phyloP scores from a whole-genome alignment of 768 basidiomycete species.

The Paxillus rubicundulus region DNA sequence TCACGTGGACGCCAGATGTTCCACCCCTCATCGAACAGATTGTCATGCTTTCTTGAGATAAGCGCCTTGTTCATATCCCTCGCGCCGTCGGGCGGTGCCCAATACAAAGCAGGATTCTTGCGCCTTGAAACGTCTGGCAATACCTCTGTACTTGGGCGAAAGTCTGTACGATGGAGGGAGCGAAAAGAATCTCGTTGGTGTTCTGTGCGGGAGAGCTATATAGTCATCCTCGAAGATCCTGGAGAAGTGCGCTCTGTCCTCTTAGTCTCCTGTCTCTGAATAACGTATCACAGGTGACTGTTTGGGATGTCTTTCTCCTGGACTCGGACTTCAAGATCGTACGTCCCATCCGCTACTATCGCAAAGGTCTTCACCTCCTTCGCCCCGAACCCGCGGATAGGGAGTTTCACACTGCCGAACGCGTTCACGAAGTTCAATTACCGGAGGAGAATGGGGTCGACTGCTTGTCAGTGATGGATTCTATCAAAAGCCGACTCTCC shows the following conservation, averaged over 20 bases:
- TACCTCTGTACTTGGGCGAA: slow-evolving; percentile 60
- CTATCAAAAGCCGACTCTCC: slow-evolving; percentile 48
- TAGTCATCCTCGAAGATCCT: slow-evolving; percentile 83
- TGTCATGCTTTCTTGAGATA: slow-evolving; percentile 89
- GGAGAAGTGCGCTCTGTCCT: slow-evolving; percentile 58
- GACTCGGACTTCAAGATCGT: slow-evolving; percentile 88
- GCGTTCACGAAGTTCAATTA: slow-evolving; percentile 16
- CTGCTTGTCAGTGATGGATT: slow-evolving; percentile 42
- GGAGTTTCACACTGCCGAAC: slow-evolving; percentile 20
- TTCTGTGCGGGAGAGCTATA: slow-evolving; percentile 86
- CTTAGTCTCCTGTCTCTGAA: neutral
- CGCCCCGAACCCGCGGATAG: slow-evolving; percentile 36
- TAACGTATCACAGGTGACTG: slow-evolving; percentile 48
- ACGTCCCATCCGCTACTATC: slow-evolving; percentile 85
- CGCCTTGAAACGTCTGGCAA: slow-evolving; percentile 52
- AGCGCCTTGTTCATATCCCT: slow-evolving; percentile 82
- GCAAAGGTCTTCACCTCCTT: slow-evolving; percentile 75
- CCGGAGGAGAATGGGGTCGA: slow-evolving; percentile 32
- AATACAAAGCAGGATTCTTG: slow-evolving; percentile 89
- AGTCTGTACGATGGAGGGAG: slow-evolving; percentile 56
- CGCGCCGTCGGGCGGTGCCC: slow-evolving; percentile 77
- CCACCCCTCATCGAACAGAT: slow-evolving; percentile 85
- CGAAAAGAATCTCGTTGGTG: slow-evolving; percentile 83
- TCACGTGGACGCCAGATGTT: slow-evolving; percentile 70
- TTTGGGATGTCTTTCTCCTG: slow-evolving; percentile 93